Evolutionary conservation across 768 basidiomycete genomes (phyloP).

Genomic region (Suillus hirtellus): DNA sequence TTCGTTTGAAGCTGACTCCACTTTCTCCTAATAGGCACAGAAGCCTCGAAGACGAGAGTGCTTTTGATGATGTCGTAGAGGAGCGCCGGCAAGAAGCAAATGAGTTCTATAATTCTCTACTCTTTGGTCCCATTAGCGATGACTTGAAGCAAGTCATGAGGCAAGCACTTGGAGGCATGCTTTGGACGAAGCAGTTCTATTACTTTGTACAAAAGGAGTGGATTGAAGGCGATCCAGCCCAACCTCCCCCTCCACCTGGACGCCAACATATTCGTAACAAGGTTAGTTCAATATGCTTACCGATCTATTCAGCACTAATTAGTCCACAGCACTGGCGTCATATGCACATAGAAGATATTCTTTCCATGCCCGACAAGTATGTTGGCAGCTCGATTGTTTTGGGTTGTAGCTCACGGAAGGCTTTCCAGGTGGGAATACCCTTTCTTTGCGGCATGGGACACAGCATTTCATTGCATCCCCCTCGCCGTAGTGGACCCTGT

Average conservation of each 20-base stretch:
- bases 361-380: conserved; percentile 99
- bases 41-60: conserved; percentile 82
- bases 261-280: conserved; percentile 83
- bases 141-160: conserved; percentile 96
- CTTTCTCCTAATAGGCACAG: conserved; percentile 69
- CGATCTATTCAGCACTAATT: conserved; percentile 3
- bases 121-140: conserved; percentile 82
- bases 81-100: conserved; percentile 92
- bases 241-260: conserved; percentile 91
- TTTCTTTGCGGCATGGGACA: conserved; percentile 98
- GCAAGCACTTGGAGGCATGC: conserved; percentile 94
- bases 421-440: conserved; percentile 90
- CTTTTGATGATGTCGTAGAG: conserved; percentile 88
- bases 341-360: conserved; percentile 90
- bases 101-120: conserved; percentile 87
- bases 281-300: conserved; percentile 41
- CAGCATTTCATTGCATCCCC: conserved; percentile 99
- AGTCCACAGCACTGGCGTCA: conserved; percentile 85
- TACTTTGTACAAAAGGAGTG: conserved; percentile 95
- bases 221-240: conserved; percentile 93
- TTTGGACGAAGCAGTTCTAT: conserved; percentile 99
- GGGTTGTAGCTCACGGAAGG: conserved; percentile 12
- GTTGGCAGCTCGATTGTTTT: conserved; percentile 19
- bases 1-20: conserved; percentile 90
- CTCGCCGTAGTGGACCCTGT: conserved; percentile 92